Evolutionary conservation across 495 filamentous ascomycete genomes (phyloP).

Genomic region (Aspergillus kassunensis): DNA sequence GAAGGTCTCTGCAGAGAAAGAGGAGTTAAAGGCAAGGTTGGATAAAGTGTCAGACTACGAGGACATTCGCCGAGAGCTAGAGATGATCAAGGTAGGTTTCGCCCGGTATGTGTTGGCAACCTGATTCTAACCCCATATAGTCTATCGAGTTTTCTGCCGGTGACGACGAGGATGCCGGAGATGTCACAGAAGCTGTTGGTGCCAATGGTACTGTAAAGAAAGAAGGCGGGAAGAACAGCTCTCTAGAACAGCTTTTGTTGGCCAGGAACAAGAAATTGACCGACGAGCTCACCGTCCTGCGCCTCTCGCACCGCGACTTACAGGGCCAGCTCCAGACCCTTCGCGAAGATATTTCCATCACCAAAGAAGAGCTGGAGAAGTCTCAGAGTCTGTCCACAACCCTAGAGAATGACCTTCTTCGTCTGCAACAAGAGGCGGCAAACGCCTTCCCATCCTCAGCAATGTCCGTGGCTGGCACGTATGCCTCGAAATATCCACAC

Average conservation of each 20-base stretch:
- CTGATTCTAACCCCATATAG: constrained; percentile 26
- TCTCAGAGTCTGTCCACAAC: constrained; percentile 79
- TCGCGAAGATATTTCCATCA: constrained; percentile 77
- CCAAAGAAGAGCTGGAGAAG: constrained; percentile 82
- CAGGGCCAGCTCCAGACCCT: constrained; percentile 74
- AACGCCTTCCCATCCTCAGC: constrained; percentile 81
- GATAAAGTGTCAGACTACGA: constrained; percentile 93
- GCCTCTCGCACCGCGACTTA: constrained; percentile 91
- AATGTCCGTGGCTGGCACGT: constrained; percentile 90
- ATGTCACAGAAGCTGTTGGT: constrained; percentile 25
- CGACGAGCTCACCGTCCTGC: constrained; percentile 86
- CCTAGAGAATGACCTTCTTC: constrained; percentile 87
- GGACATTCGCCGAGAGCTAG: constrained; percentile 90
- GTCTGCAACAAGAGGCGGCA: constrained; percentile 76
- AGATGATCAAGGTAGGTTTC: constrained; percentile 74
- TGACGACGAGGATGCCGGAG: constrained; percentile 67
- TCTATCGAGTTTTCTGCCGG: constrained; percentile 93
- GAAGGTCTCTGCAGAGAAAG: constrained; percentile 65
- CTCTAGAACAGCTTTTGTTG: constrained; percentile 81
- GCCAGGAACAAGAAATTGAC: constrained; percentile 93
- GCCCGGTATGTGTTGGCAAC: not conserved
- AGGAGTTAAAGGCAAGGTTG: constrained; percentile 70
- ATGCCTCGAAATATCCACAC: constrained; percentile 75
- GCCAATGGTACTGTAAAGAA: constrained; percentile 53
- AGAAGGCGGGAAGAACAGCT: constrained; percentile 55